Evolutionary conservation across 1,139 yeast species (phyloP).

Genomic region (Saccharomycopsis hybrid): DNA sequence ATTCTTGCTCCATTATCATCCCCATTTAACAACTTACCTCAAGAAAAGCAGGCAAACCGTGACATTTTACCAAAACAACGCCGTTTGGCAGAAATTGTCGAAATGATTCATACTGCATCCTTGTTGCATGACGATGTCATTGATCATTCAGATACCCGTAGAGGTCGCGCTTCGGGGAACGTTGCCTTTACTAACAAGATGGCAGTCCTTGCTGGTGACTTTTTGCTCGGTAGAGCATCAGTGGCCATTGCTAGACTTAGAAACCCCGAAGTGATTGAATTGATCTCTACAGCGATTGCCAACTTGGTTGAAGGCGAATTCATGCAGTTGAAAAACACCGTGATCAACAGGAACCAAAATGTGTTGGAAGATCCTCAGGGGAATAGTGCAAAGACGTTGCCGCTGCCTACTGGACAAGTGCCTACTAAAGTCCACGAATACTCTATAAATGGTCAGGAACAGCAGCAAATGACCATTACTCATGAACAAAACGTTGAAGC

Average conservation of each 20-base stretch:
- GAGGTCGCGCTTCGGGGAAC: constrained; percentile 90
- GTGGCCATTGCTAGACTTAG: constrained; percentile 89
- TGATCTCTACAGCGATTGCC: constrained; percentile 92
- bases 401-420: constrained; percentile 59
- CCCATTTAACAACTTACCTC: constrained; percentile 69
- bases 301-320: constrained; percentile 97
- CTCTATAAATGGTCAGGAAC: constrained; percentile 33
- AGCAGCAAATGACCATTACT: constrained; percentile 41
- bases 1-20: constrained; percentile 77
- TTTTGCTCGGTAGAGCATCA: constrained; percentile 89
- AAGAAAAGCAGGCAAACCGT: constrained; percentile 40
- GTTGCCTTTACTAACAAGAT: constrained; percentile 92
- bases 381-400: constrained; percentile 45
- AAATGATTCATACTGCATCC: constrained; percentile 98
- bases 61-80: constrained; percentile 92
- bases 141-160: constrained; percentile 83
- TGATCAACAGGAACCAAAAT: constrained; percentile 45
- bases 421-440: constrained; percentile 57
- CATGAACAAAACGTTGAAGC: constrained; percentile 72
- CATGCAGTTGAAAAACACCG: constrained; percentile 95
- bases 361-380: constrained; percentile 44
- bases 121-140: constrained; percentile 95
- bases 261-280: constrained; percentile 95
- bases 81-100: constrained; percentile 93
- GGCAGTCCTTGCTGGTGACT: constrained; percentile 97